Conservation (phyloP, 352 stramenopile species). For the Halophytophthora polymorphica region DNA sequence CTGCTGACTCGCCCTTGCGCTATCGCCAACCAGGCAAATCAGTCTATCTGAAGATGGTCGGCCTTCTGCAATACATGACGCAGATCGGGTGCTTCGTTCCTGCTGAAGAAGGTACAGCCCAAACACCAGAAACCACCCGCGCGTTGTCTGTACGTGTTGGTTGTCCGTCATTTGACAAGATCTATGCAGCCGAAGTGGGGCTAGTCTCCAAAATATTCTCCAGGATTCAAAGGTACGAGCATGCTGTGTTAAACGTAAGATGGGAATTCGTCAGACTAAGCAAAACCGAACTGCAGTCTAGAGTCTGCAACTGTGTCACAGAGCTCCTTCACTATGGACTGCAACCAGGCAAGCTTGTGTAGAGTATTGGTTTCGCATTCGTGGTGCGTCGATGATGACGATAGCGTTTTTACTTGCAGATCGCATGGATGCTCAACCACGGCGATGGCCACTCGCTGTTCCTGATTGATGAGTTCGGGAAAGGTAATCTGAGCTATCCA, state of each 20-base stretch:
- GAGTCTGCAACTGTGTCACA: constrained; percentile 73
- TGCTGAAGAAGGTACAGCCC: constrained; percentile 50
- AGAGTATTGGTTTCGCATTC: not conserved
- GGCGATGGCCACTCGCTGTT: constrained; percentile 56
- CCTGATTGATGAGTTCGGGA: constrained; percentile 86
- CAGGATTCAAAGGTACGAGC: constrained; percentile 68
- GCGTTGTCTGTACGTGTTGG: not conserved
- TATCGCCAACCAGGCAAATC: constrained; percentile 71
- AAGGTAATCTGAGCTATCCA: constrained; percentile 68
- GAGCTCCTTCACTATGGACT: constrained; percentile 89
- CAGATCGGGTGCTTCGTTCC: constrained; percentile 84
- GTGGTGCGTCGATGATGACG: not conserved
- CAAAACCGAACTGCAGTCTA: constrained; percentile 37
- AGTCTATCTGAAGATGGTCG: constrained; percentile 84
- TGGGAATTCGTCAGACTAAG: constrained; percentile 4
- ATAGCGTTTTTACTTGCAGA: constrained; percentile 27
- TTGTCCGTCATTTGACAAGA: constrained; percentile 3
- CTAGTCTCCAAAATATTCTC: constrained; percentile 78
- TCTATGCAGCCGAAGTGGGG: constrained; percentile 56
- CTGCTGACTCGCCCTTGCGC: too few relatives aligned
- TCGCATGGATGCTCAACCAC: constrained; percentile 83
- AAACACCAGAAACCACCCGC: too few relatives aligned
- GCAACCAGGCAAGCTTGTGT: constrained; percentile 54
- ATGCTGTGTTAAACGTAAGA: not conserved
- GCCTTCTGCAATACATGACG: constrained; percentile 79